Conservation (phyloP, 1,139 yeast genomes). For the Hemisphaericaspora xylanilytica region DNA sequence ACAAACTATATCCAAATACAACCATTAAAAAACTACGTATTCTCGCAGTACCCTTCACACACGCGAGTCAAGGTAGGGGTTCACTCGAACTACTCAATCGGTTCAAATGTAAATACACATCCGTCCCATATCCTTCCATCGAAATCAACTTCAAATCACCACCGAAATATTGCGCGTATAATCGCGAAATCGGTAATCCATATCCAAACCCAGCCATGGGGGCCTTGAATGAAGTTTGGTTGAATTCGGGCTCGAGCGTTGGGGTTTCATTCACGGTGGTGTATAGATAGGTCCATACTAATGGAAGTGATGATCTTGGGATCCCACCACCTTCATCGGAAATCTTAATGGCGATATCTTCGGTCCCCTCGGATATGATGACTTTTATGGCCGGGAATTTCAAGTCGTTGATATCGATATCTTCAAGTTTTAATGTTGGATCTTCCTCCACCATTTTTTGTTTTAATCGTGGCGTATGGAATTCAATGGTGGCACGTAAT, state of each 20-base stretch:
- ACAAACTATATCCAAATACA: constrained; percentile 1
- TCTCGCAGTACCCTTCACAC: constrained; percentile 9
- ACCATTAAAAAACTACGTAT: constrained; percentile 4
- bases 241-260: constrained; percentile 56
- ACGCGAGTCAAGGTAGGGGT: constrained; percentile 37
- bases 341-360: constrained; percentile 88
- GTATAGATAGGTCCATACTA: constrained; percentile 88
- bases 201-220: constrained; percentile 97
- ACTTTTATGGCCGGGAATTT: constrained; percentile 82
- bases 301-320: constrained; percentile 77
- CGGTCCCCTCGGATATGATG: constrained; percentile 86
- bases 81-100: constrained; percentile 46
- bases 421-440: constrained; percentile 41
- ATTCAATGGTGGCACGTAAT: constrained; percentile 80
- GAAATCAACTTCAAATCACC: constrained; percentile 85
- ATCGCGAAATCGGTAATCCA: constrained; percentile 81
- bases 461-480: constrained; percentile 49
- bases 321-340: constrained; percentile 96
- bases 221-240: constrained; percentile 64
- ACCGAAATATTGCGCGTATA: constrained; percentile 87
- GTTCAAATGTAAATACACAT: constrained; percentile 82
- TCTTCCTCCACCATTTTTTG: constrained; percentile 39
- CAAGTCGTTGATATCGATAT: constrained; percentile 59
- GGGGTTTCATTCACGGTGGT: constrained; percentile 83
- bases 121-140: constrained; percentile 95